phyloP scores from a whole-genome alignment of 2,329 filamentous ascomycete genomes.

The Fusarium sp. region DNA sequence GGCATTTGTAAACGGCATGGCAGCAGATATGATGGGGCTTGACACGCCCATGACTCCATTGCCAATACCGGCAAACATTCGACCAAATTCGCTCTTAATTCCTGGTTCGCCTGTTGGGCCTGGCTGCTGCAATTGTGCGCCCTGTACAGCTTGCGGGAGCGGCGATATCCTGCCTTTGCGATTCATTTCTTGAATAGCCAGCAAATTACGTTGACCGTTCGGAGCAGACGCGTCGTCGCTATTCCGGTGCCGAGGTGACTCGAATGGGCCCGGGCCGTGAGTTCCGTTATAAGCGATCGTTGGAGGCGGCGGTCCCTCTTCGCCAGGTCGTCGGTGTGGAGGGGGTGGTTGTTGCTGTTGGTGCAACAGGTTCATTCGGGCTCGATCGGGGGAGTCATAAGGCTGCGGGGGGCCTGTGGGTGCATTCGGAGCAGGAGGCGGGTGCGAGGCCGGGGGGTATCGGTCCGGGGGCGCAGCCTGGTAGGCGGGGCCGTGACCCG shows the following conservation, averaged over 20 bases:
- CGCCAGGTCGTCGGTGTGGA: conserved; percentile 56
- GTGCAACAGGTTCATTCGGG: conserved; percentile 54
- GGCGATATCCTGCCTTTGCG: conserved; percentile 88
- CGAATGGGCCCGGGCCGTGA: conserved; percentile 56
- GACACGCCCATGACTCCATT: conserved; percentile 66
- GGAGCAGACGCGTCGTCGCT: conserved; percentile 68
- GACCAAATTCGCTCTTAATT: conserved; percentile 94
- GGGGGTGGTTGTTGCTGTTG: conserved; percentile 51
- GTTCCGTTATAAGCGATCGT: conserved; percentile 62
- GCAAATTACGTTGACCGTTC: conserved; percentile 69
- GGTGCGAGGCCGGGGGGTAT: conserved; percentile 52
- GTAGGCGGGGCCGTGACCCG: conserved; percentile 47
- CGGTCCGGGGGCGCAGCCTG: conserved; percentile 49
- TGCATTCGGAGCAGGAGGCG: conserved; percentile 46
- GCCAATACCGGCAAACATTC: conserved; percentile 94
- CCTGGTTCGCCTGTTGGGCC: conserved; percentile 85
- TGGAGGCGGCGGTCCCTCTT: conserved; percentile 63
- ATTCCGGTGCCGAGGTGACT: conserved; percentile 51
- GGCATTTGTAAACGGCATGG: conserved; percentile 60
- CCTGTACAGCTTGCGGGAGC: conserved; percentile 92
- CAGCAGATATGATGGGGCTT: conserved; percentile 61
- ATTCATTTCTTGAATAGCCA: conserved; percentile 85
- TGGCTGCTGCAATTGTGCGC: conserved; percentile 83
- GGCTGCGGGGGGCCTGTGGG: conserved; percentile 47
- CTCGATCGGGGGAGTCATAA: conserved; percentile 65